Evolutionary conservation across 2,329 filamentous ascomycete species (phyloP), one percentile per base, ranked within the genome.

Genomic region (Alternaria viburni): DNA sequence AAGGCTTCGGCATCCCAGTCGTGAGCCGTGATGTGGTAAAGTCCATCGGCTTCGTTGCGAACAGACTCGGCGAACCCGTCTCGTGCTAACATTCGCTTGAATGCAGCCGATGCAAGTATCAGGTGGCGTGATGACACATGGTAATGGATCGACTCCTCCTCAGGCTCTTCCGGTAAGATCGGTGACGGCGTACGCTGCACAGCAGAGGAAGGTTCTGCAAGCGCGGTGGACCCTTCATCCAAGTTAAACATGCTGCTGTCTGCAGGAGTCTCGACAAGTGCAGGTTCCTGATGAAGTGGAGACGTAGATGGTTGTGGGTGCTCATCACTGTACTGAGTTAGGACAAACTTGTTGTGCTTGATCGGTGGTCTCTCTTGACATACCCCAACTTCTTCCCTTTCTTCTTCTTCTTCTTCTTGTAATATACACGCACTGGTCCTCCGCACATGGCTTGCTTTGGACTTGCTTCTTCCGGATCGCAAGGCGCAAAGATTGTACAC

Each of bases 61-160:
- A 19, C 23, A 4, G 58, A 61, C 10, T 61, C 52, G 7, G 21
- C 10, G 15, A 50, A 61, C 1, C 59, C 52, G 4, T 30, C 15
- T 3, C 4, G 43, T 9, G 15, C 11, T 1, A 61, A 11, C 13
- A 30, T 23, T 6, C 23, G 36, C n/a, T 21, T 49, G 36, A 61
- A 51, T 4, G 43, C 2, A 1, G 52, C 5, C 19, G 59, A 61
- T 0, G 45, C 52, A 4, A 61, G 51, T 7, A 61, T 61, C 11
- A 61, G 6, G 32, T 61, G 59, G 5, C 59, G 52, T 4, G 59
- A 61, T 1, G 59, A 61, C 8, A 61, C 59, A 21, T 61, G 23
- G 19, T 57, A 61, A 15, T 45, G 52, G 3, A 61, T 23, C 0
- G 19, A 45, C 17, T 41, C n/a, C n/a, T 21, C 19, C 3, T 54